These are phyloP conservation scores for Entoloma clypeatum DNA, from an alignment of 1,284 basidiomycete genomes.

Conservation along the genomic window DNA sequence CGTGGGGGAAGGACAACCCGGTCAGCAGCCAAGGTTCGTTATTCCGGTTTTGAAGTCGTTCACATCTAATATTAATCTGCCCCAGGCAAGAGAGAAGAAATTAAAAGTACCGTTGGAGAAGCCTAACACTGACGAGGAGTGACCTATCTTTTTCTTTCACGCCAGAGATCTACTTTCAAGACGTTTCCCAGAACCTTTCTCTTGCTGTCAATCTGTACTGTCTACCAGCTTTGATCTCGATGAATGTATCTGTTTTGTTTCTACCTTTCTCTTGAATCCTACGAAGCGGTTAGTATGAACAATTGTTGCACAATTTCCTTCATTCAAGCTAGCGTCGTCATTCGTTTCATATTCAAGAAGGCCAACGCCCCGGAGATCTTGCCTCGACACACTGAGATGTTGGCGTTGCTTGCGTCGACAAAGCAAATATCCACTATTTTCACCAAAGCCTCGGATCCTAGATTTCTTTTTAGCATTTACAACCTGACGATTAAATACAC, in stretches of 20 bases:
- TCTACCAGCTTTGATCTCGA: conserved; percentile 6
- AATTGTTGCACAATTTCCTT: too few species aligned
- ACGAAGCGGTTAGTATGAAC: background rate
- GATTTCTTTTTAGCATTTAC: too few species aligned
- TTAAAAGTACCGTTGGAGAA: conserved; percentile 7
- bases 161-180: background rate
- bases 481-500: too few species aligned
- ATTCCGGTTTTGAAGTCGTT: background rate
- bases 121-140: conserved; percentile 5
- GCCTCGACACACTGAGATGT: too few species aligned
- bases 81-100: conserved; percentile 12
- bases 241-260: conserved; percentile 7
- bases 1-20: conserved; percentile 34
- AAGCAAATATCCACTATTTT: too few species aligned
- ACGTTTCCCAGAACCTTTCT: conserved; percentile 1
- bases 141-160: conserved; percentile 3
- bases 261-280: background rate
- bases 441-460: too few species aligned
- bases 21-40: conserved; percentile 19
- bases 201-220: conserved; percentile 12
- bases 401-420: too few species aligned
- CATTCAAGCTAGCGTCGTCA: too few species aligned
- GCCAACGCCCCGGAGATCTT: too few species aligned
- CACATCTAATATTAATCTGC: background rate
- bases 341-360: too few species aligned